Base-by-base conservation (phyloP, 129 eudicot species). In the Tagetes patula region DNA sequence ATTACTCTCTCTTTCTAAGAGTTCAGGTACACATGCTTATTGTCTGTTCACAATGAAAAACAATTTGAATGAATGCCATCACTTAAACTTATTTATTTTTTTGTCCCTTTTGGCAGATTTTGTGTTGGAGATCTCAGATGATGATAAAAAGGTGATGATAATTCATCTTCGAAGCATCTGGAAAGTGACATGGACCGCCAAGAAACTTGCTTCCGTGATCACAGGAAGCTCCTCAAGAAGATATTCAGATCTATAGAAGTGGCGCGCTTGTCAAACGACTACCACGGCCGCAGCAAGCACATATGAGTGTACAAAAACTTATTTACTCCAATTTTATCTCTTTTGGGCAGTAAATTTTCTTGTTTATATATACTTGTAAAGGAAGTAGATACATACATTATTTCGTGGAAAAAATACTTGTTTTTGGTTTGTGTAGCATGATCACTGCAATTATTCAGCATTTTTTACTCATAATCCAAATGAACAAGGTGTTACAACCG, bases 151-250 rank as follows among this genome's bases (percentile, higher is more conserved):
- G 60, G 84, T 46, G 62, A 60, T 79, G 72, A 4, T 85, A 30
- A 41, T 61, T 69, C 54, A 76, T 63, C 88, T 90, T 12, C 65
- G 67, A 11, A 79, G 77, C 54, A 87, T 90, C 56, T 87, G 91
- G 8, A 70, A 66, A 33, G 89, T 81, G 53, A 87, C 96, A 75
- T 90, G 96, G 96, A 87, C 96, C 8, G 96, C 96, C 1, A 79
- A 78, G 49, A 82, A 72, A 66, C 84, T 90, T 14, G 66, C 74
- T 72, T 81, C 85, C 30, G 20, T 85, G 33, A 61, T 80, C 42
- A 61, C 77, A 67, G 77, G 81, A 74, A 81, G 81, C 43, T 64
- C 76, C 6, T 63, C 73, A 64, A 78, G 50, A 42, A 71, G 82
- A 37, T 43, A 72, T 14, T 36, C 42, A 1, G 82, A 58, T 41